Evolutionary conservation across 495 filamentous ascomycete species (phyloP).

Genomic region (Penicillium verhagenii): DNA sequence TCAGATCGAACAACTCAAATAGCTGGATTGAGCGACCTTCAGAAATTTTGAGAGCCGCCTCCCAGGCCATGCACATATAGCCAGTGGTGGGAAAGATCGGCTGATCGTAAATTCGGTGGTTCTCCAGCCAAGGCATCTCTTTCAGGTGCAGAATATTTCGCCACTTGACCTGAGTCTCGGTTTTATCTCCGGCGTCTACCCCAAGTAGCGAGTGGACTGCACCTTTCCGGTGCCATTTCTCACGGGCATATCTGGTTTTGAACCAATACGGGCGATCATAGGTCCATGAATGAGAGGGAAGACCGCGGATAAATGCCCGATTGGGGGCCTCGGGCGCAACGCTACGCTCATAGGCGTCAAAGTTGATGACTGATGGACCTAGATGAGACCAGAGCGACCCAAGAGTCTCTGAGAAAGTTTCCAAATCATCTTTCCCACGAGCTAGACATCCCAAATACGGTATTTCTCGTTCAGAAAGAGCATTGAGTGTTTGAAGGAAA

Average conservation of each 20-base stretch:
- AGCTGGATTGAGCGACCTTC: background rate
- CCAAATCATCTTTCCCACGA: background rate
- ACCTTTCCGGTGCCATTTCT: background rate
- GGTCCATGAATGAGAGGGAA: background rate
- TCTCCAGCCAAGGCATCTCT: background rate
- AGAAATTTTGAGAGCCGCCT: background rate
- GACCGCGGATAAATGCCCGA: background rate
- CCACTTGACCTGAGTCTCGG: background rate
- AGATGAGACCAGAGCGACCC: background rate
- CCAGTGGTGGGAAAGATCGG: background rate
- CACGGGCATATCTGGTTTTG: background rate
- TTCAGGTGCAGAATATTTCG: background rate
- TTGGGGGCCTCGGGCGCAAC: background rate
- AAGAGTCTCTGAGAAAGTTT: background rate
- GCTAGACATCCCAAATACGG: background rate
- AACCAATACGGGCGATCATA: background rate
- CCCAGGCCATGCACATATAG: slow-evolving; percentile 1
- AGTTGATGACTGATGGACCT: background rate
- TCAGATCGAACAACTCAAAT: background rate
- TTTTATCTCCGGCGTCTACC: background rate
- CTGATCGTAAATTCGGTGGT: background rate
- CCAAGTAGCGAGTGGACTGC: background rate
- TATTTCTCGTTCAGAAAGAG: background rate
- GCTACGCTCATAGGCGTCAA: background rate
- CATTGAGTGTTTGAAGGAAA: background rate